These are phyloP conservation scores for Penicillium canariense DNA, from an alignment of 495 filamentous ascomycete species.

Conservation along the genomic window DNA sequence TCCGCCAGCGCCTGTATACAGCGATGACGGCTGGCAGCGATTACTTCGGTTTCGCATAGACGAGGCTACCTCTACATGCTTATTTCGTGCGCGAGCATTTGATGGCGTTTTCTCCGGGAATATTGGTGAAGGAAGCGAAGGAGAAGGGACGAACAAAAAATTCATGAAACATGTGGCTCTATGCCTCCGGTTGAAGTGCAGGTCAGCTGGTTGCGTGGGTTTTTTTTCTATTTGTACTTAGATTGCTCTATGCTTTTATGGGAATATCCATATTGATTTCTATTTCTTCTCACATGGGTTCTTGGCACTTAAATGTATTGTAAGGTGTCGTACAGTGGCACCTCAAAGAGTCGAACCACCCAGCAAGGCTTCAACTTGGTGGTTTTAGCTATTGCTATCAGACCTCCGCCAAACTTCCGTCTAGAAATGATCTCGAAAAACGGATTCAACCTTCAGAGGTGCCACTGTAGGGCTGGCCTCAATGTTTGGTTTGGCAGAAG, in stretches of 20 bases:
- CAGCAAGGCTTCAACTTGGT: too few species aligned
- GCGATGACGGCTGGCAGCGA: constrained; percentile 95
- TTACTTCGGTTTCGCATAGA: constrained; percentile 95
- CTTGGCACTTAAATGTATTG: too few species aligned
- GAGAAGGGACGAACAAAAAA: constrained; percentile 13
- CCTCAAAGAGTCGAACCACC: too few species aligned
- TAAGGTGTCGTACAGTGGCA: too few species aligned
- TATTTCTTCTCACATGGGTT: not conserved
- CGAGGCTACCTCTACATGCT: constrained; percentile 13
- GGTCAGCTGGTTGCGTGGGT: constrained; percentile 29
- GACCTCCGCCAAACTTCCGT: too few species aligned
- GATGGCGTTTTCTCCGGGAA: constrained; percentile 41
- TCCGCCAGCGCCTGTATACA: constrained; percentile 83
- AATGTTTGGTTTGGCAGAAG: too few species aligned
- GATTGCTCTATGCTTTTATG: constrained; percentile 22
- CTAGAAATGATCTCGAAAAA: too few species aligned
- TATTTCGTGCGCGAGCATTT: constrained; percentile 42
- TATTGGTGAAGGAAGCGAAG: constrained; percentile 10
- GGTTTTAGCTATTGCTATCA: too few species aligned
- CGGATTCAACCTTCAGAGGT: too few species aligned
- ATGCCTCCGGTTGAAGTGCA: constrained; percentile 42
- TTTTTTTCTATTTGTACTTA: constrained; percentile 26
- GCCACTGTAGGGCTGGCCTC: too few species aligned
- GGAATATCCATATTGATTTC: constrained; percentile 22
- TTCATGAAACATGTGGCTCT: constrained; percentile 15